Base-by-base conservation (phyloP, 495 filamentous ascomycete genomes). In the Talaromyces trachyspermus region DNA sequence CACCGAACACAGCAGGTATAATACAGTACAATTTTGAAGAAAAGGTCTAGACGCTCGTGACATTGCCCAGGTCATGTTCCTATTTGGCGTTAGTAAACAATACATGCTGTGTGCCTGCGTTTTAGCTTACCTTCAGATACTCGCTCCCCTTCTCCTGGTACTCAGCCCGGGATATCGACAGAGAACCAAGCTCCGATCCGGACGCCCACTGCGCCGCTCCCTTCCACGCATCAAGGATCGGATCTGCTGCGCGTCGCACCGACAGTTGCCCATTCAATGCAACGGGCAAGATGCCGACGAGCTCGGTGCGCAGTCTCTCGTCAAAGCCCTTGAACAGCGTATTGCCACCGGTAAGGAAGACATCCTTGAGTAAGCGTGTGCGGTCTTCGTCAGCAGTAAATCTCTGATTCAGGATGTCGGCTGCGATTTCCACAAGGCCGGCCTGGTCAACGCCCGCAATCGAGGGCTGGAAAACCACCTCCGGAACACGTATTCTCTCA, bases 401-500 rank as follows among this genome's bases (percentile, higher is more conserved):
- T 2, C 92, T 81, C 55, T 91, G 84, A 6, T 77, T 85, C 12
- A 96, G 65, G 29, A 97, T 91, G 50, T 88, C 85, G 4, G 84
- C 83, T 0, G 85, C 86, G 40, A 95, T 89, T 64, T 98, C 91
- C 17, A 94, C 73, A 15, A 98, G 74, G 17, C 92, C 92, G 0
- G 91, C 89, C 63, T 98, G 92, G 58, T 98, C 92, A 27, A 97
- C 72, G 3, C 92, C 92, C 2, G 94, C 92, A 57, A 98, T 95
- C n/a, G 75, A 76, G 0, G 92, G 92, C 61, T 95, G 88, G 69
- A 96, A 97, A 10, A 95, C 77, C 11, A 98, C 84, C 66, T 98
- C 92, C 2, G 92, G 94, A 1, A 95, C 89, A 19, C 92, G 85
- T 60, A 98, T 95, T 23, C 94, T 81, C 69, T 98, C 92, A 36